Conservation (phyloP, 2,329 filamentous ascomycete genomes). For the Emydomyces testavorans region DNA sequence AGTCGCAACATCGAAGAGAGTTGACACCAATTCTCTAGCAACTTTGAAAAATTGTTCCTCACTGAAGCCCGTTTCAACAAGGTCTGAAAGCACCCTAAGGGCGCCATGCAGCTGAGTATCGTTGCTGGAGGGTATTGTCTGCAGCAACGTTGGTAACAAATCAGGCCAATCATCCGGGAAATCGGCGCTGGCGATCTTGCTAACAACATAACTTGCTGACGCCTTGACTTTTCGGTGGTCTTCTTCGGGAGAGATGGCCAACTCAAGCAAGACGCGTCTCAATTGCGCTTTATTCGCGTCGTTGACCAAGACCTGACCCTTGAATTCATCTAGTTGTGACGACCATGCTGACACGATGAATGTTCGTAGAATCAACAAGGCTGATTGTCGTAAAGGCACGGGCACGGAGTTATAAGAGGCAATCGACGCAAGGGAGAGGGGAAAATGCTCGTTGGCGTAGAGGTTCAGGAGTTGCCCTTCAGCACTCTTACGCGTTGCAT, state of each 20-base stretch:
- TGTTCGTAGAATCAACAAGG: constrained; percentile 65
- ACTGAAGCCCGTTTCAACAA: constrained; percentile 86
- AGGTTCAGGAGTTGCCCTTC: constrained; percentile 69
- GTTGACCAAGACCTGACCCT: constrained; percentile 54
- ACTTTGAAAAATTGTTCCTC: constrained; percentile 92
- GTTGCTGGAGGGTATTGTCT: constrained; percentile 60
- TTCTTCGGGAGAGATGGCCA: constrained; percentile 60
- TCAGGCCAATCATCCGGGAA: constrained; percentile 94
- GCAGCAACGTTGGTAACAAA: constrained; percentile 68
- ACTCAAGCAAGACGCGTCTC: constrained; percentile 60
- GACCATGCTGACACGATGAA: constrained; percentile 83
- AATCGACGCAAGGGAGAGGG: constrained; percentile 67
- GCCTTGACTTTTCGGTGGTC: constrained; percentile 76
- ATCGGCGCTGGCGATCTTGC: constrained; percentile 86
- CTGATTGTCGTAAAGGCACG: constrained; percentile 66
- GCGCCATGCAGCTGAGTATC: constrained; percentile 80
- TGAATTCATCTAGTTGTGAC: constrained; percentile 58
- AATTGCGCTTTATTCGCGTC: constrained; percentile 64
- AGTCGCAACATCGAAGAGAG: constrained; percentile 70
- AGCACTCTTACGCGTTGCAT: constrained; percentile 69
- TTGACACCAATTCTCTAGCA: constrained; percentile 71
- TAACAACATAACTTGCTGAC: constrained; percentile 77
- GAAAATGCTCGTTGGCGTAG: constrained; percentile 58
- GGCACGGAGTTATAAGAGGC: constrained; percentile 64
- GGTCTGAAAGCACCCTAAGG: constrained; percentile 72